These are phyloP conservation scores for Rhizopogon rudus DNA, from an alignment of 768 basidiomycete genomes.

Conservation along the genomic window DNA sequence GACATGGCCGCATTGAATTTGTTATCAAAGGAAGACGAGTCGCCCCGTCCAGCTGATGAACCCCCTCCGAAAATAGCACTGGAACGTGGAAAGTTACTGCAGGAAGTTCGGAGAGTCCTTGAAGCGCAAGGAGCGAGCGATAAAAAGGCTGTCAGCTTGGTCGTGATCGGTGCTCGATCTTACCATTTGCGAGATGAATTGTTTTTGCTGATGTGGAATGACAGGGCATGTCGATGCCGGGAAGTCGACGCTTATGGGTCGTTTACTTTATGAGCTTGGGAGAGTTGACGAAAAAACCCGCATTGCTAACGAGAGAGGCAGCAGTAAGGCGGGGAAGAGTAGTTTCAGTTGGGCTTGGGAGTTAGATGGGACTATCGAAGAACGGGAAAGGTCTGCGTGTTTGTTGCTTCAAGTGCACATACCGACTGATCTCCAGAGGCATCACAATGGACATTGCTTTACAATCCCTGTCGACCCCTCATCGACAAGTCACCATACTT, in stretches of 20 bases:
- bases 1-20: slow-evolving; percentile 78
- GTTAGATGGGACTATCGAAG: slow-evolving; percentile 88
- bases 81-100: slow-evolving; percentile 76
- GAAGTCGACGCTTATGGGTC: slow-evolving; percentile 96
- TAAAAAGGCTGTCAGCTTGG: slow-evolving; percentile 76
- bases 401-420: background rate
- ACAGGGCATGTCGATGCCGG: slow-evolving; percentile 98
- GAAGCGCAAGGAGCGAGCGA: slow-evolving; percentile 41
- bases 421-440: slow-evolving; percentile 50
- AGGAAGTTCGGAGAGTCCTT: slow-evolving; percentile 62
- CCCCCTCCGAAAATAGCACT: slow-evolving; percentile 61
- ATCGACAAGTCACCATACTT: slow-evolving; percentile 83
- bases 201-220: slow-evolving; percentile 7
- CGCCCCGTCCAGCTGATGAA: slow-evolving; percentile 28
- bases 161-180: slow-evolving; percentile 74
- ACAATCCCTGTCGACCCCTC: slow-evolving; percentile 68
- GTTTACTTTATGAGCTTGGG: slow-evolving; percentile 89
- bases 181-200: background rate
- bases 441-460: slow-evolving; percentile 97
- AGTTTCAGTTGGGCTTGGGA: slow-evolving; percentile 99
- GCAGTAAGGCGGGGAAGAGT: slow-evolving; percentile 84
- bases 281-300: slow-evolving; percentile 81
- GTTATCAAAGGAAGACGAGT: slow-evolving; percentile 37
- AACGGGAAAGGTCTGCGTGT: slow-evolving; percentile 74
- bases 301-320: slow-evolving; percentile 82